phyloP scores from a whole-genome alignment of 306 rosid species.

The Mimosa pudica region DNA sequence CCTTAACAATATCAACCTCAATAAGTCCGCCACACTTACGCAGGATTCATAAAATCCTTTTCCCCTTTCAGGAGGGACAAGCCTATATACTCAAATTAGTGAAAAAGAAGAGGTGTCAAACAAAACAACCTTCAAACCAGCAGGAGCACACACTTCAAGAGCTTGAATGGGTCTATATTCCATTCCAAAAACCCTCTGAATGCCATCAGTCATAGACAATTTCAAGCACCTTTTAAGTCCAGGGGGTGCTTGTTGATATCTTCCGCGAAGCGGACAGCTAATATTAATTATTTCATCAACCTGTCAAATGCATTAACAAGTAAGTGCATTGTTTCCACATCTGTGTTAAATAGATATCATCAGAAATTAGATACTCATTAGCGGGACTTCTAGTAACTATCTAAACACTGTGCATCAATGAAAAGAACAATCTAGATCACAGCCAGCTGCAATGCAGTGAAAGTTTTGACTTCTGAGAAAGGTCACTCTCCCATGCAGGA shows the following conservation, averaged over 20 bases:
- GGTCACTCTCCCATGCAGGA: not conserved
- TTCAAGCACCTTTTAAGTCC: constrained; percentile 80
- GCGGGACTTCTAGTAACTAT: constrained; percentile 7
- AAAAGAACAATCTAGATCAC: not conserved
- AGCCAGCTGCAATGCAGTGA: not conserved
- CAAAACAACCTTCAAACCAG: constrained; percentile 84
- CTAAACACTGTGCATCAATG: constrained; percentile 17
- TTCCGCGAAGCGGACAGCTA: constrained; percentile 58
- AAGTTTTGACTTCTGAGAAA: not conserved
- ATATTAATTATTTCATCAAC: constrained; percentile 85
- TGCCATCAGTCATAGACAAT: constrained; percentile 86
- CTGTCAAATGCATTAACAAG: constrained; percentile 42
- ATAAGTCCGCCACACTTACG: not conserved
- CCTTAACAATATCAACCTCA: not conserved
- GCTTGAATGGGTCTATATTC: constrained; percentile 85
- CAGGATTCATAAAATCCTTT: not conserved
- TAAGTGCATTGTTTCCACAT: constrained; percentile 11
- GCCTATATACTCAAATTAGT: constrained; percentile 5
- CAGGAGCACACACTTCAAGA: constrained; percentile 73
- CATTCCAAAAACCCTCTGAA: constrained; percentile 82
- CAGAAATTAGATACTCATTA: constrained; percentile 13
- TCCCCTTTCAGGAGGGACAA: not conserved
- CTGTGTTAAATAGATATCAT: not conserved
- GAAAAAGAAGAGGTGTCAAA: not conserved
- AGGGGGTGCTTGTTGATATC: constrained; percentile 71